Base-by-base conservation (phyloP, 805 yeast species). In the Metschnikowia borealis region DNA sequence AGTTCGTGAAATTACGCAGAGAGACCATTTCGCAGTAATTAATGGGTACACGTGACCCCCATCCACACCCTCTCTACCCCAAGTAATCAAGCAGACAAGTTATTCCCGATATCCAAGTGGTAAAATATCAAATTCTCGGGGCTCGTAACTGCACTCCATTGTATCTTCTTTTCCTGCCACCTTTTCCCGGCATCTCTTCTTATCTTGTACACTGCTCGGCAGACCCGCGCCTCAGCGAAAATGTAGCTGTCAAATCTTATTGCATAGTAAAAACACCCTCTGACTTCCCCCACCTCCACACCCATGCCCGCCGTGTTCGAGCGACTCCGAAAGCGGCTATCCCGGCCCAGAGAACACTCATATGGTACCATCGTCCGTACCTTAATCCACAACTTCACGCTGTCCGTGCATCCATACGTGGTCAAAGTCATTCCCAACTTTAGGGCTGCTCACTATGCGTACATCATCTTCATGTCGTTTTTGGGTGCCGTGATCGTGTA, bases 401-500 rank as follows among this genome's bases (percentile, higher is more conserved):
- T 63, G 47, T 51, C 49, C 11, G 20, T 76, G n/a, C 66, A 73
- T 15, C 84, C 84, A 0, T 62, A 68, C 41, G 62, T 74, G 13
- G 58, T 55, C 38, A 66, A 68, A 34, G 50, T 80, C 20, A 61
- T 81, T 5, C 85, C 85, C 15, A 79, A 77, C 54, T 81, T 81
- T 61, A 66, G 79, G 34, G 82, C 81, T 5, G 89, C 84, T 2
- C 94, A 86, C 62, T 87, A 89, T 68, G 74, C 79, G 35, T 92
- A 90, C 64, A 82, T 92, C 55, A 65, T 84, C 0, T 43, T 68
- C 18, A 70, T 81, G 77, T 66, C 80, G 0, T 72, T 94, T 2
- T 36, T 90, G 1, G 82, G 87, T 1, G 89, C 97, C 0, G 77
- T 91, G 33, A 60, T 92, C 47, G 66, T 94, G 37, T 92, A 84